A percentile compares a stretch with the other conserved stretches of the same genome.
Evolutionary conservation across 805 yeast species (phyloP).

Genomic region (Novakomyces olei): DNA sequence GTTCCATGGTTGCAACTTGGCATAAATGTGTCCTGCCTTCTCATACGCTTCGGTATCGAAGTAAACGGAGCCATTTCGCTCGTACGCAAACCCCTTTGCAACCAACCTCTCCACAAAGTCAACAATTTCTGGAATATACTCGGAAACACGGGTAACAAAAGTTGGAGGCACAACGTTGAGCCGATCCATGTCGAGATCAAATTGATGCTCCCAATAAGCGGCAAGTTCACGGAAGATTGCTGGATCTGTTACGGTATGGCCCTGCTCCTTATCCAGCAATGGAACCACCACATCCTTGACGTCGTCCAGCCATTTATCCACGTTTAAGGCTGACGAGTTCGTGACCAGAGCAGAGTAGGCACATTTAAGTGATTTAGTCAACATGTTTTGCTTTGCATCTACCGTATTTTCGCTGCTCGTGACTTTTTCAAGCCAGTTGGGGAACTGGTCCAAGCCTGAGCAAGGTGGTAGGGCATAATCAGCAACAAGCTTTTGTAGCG

Average conservation of each 20-base stretch:
- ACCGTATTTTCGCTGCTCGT: slow-evolving; percentile 14
- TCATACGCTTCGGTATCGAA: slow-evolving; percentile 79
- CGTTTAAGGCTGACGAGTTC: not conserved
- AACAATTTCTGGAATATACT: slow-evolving; percentile 82
- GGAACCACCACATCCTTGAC: slow-evolving; percentile 65
- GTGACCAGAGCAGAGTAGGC: too few species aligned
- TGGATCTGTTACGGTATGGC: slow-evolving; percentile 65
- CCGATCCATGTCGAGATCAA: slow-evolving; percentile 61
- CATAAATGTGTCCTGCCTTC: slow-evolving; percentile 55
- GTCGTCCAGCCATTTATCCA: slow-evolving; percentile 21
- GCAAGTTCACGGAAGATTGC: slow-evolving; percentile 62
- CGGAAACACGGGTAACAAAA: slow-evolving; percentile 82
- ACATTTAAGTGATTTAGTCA: too few species aligned
- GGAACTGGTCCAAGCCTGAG: too few species aligned
- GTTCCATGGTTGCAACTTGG: slow-evolving; percentile 96
- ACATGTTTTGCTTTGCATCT: too few species aligned
- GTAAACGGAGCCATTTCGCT: slow-evolving; percentile 59
- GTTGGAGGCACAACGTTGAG: slow-evolving; percentile 71
- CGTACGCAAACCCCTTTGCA: slow-evolving; percentile 59
- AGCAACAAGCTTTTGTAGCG: too few species aligned
- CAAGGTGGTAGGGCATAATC: too few species aligned
- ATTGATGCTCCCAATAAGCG: slow-evolving; percentile 72
- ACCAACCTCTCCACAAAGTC: slow-evolving; percentile 56
- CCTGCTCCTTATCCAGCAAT: slow-evolving; percentile 44
- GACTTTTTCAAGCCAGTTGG: too few species aligned